A percentile compares a stretch with the other conserved stretches of the same genome.
These are phyloP conservation scores for Penicillium sp. DNA, from an alignment of 2,329 filamentous ascomycete genomes.

Conservation along the genomic window DNA sequence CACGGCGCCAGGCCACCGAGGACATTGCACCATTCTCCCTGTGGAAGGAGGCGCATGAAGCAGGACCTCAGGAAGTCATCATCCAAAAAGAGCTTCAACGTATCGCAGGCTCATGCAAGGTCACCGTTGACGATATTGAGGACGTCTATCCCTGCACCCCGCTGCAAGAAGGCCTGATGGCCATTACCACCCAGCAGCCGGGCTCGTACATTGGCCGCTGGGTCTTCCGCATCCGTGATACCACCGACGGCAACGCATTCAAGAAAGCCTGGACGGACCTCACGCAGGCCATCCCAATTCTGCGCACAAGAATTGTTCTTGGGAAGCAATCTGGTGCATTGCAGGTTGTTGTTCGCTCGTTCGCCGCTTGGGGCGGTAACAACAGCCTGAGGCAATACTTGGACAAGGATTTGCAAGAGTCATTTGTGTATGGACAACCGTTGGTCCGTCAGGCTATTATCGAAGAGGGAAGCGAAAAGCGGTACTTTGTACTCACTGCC, in stretches of 20 bases:
- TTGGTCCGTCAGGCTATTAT: slow-evolving; percentile 6
- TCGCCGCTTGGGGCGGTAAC: slow-evolving; percentile 23
- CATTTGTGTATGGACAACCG: slow-evolving; percentile 23
- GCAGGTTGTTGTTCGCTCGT: slow-evolving; percentile 35
- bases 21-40: slow-evolving; percentile 5
- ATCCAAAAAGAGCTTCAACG: not conserved
- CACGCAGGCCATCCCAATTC: slow-evolving; percentile 41
- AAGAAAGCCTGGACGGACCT: slow-evolving; percentile 43
- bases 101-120: not conserved
- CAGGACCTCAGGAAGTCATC: not conserved
- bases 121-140: slow-evolving; percentile 23
- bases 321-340: slow-evolving; percentile 23
- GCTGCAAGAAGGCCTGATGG: slow-evolving; percentile 43
- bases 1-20: not conserved
- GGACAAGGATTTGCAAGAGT: slow-evolving; percentile 41
- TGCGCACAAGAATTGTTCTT: slow-evolving; percentile 46
- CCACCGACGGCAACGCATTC: slow-evolving; percentile 35
- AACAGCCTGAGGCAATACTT: slow-evolving; percentile 27
- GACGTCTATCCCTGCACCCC: slow-evolving; percentile 40
- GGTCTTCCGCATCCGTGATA: slow-evolving; percentile 29
- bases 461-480: not conserved
- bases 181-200: slow-evolving; percentile 42
- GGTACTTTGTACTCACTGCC: slow-evolving; percentile 1
- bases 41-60: not conserved
- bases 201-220: slow-evolving; percentile 47